Conservation (phyloP, 2,329 filamentous ascomycete genomes). For the Diaporthe sp. region DNA sequence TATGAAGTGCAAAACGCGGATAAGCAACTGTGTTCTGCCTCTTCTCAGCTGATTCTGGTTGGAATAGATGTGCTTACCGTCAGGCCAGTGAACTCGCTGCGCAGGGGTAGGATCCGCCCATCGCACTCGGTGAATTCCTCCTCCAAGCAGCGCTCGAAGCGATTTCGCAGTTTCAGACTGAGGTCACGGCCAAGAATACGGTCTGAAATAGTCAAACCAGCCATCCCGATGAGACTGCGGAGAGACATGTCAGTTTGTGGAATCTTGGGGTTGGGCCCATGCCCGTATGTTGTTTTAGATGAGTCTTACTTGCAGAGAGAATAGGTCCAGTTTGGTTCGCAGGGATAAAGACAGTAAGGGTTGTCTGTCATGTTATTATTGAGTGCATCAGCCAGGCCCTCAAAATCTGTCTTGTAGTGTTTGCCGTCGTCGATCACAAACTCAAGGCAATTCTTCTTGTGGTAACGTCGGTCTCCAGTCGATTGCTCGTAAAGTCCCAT, state of each 20-base stretch:
- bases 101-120: not conserved
- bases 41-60: not conserved
- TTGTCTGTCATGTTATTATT: not conserved
- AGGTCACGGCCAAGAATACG: not conserved
- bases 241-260: not conserved
- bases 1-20: not conserved
- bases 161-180: not conserved
- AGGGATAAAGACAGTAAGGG: not conserved
- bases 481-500: not conserved
- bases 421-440: not conserved
- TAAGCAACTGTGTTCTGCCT: not conserved
- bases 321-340: not conserved
- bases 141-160: not conserved
- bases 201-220: not conserved
- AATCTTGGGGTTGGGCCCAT: not conserved
- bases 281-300: not conserved
- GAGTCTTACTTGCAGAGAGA: not conserved
- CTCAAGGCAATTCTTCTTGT: not conserved
- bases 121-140: slow-evolving; percentile 4
- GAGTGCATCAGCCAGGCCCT: not conserved
- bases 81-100: not conserved
- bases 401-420: not conserved
- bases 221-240: not conserved
- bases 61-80: not conserved
- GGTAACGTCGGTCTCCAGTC: not conserved